Percentiles rank a stretch among this genome's conserved stretches.
These are phyloP conservation scores for Russula sp. DNA, from an alignment of 768 basidiomycete genomes.

Conservation along the genomic window DNA sequence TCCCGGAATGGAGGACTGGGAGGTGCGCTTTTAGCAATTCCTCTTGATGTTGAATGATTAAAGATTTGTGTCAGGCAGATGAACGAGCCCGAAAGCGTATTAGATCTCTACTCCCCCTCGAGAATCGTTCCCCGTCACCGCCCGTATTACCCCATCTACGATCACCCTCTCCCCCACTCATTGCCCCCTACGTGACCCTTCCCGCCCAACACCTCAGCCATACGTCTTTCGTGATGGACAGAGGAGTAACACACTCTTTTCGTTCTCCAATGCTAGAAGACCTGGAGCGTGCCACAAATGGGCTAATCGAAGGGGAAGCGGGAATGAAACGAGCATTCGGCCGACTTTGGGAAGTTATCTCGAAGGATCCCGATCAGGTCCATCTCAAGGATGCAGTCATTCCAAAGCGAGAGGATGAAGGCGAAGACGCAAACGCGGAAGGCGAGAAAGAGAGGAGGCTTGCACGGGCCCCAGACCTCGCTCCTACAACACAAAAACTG, in stretches of 20 bases:
- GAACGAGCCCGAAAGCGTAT: constrained; percentile 81
- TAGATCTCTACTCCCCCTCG: constrained; percentile 58
- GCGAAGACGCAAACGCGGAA: constrained; percentile 40
- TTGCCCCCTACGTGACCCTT: constrained; percentile 72
- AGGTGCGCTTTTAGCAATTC: constrained; percentile 47
- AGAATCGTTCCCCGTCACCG: constrained; percentile 66
- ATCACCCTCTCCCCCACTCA: constrained; percentile 74
- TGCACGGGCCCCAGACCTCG: constrained; percentile 63
- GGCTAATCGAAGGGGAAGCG: constrained; percentile 80
- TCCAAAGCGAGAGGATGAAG: constrained; percentile 67
- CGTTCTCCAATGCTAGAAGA: constrained; percentile 75
- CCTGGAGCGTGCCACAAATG: constrained; percentile 77
- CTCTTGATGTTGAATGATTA: constrained; percentile 26
- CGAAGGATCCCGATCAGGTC: constrained; percentile 56
- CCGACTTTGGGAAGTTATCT: constrained; percentile 76
- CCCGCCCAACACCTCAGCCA: constrained; percentile 67
- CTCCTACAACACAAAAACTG: constrained; percentile 61
- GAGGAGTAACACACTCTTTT: constrained; percentile 78
- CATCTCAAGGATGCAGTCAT: constrained; percentile 44
- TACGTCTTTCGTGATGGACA: constrained; percentile 83
- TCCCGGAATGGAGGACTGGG: constrained; percentile 81
- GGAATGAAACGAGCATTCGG: constrained; percentile 71
- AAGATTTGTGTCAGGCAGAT: constrained; percentile 53
- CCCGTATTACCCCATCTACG: constrained; percentile 71
- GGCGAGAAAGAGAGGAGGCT: constrained; percentile 45